phyloP scores from a whole-genome alignment of 345 rosid species.

The Eucalyptus pauciflora region DNA sequence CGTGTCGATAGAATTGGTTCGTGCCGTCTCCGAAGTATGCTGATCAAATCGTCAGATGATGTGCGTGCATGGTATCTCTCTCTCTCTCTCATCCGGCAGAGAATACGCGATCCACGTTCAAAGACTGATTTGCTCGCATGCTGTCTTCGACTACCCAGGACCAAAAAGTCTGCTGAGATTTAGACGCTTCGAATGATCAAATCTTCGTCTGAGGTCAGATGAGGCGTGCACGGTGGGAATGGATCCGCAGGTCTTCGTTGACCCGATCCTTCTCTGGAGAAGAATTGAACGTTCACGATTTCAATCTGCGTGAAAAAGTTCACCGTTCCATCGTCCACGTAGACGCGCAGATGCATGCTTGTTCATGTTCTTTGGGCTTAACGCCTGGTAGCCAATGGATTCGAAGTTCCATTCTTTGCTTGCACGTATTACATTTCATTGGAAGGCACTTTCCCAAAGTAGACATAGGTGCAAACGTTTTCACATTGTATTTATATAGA shows the following conservation, averaged over 20 bases:
- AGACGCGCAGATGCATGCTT: neutral
- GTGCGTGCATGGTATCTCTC: neutral
- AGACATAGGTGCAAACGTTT: neutral
- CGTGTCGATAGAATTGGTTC: neutral
- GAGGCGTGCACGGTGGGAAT: neutral
- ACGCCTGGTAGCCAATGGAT: neutral
- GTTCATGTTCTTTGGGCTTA: neutral
- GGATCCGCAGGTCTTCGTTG: neutral
- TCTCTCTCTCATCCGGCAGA: neutral
- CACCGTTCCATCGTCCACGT: neutral
- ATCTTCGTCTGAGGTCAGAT: neutral
- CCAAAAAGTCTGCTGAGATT: neutral
- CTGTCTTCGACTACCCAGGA: neutral
- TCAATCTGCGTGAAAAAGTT: neutral
- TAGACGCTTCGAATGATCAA: neutral
- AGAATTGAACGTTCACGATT: neutral
- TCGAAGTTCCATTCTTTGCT: neutral
- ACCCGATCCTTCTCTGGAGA: neutral
- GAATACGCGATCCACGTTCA: neutral
- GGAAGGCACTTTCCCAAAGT: neutral
- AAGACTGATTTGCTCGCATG: neutral
- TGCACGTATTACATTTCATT: neutral
- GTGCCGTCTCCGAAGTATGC: neutral
- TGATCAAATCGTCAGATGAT: neutral
- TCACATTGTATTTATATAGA: neutral